These are phyloP conservation scores for Arthrinium phaeospermum DNA, from an alignment of 2,329 filamentous ascomycete species.

Conservation along the genomic window DNA sequence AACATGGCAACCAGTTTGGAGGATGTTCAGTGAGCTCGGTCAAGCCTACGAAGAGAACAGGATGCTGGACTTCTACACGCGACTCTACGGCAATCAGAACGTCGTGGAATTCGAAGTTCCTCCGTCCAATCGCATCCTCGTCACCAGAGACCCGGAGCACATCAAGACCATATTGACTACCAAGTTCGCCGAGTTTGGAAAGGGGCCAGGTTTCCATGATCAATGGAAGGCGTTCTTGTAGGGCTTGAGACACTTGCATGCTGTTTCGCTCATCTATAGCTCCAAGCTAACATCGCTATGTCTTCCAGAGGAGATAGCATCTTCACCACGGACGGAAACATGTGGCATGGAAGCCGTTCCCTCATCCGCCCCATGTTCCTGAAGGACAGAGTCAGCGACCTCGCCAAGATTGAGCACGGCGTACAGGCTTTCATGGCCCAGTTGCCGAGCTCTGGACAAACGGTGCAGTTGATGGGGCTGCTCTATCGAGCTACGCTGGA, in stretches of 20 bases:
- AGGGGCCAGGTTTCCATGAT: constrained; percentile 49
- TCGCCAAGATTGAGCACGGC: constrained; percentile 60
- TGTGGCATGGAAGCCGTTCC: constrained; percentile 58
- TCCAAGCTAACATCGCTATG: background rate
- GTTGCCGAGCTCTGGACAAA: constrained; percentile 70
- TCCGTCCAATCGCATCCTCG: constrained; percentile 42
- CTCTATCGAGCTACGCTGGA: constrained; percentile 73
- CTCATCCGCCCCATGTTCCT: constrained; percentile 61
- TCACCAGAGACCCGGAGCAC: constrained; percentile 61
- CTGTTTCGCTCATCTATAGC: background rate
- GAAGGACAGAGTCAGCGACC: constrained; percentile 52
- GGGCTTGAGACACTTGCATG: background rate
- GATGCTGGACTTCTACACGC: background rate
- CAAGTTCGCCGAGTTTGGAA: constrained; percentile 60
- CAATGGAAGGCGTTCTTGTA: constrained; percentile 51
- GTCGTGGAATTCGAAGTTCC: constrained; percentile 45
- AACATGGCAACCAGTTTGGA: background rate
- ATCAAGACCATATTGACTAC: constrained; percentile 62
- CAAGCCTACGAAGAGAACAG: background rate
- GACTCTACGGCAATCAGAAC: constrained; percentile 34
- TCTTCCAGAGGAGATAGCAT: constrained; percentile 6
- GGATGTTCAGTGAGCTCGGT: background rate
- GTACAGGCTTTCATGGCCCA: constrained; percentile 62
- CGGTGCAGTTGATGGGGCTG: constrained; percentile 68
- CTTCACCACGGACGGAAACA: constrained; percentile 46